A percentile compares a stretch with the other conserved stretches of the same genome.
These are phyloP conservation scores for Pseudocercospora pini-densiflorae DNA, from an alignment of 2,329 filamentous ascomycete genomes.

Conservation along the genomic window DNA sequence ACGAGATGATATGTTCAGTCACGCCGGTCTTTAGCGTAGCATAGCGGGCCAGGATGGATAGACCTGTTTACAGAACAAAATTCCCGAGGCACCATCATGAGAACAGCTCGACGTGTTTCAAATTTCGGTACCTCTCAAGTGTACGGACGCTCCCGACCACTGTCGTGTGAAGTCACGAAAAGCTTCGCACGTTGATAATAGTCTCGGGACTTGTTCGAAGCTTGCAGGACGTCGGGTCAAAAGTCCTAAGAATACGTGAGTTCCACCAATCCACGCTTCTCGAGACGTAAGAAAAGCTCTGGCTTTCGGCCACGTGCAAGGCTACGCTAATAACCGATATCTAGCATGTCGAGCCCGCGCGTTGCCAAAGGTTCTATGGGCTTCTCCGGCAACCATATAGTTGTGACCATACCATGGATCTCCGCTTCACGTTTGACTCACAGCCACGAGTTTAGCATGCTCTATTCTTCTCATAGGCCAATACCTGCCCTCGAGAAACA, in stretches of 20 bases:
- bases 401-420: not conserved
- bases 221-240: not conserved
- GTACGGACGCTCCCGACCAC: not conserved
- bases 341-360: not conserved
- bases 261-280: not conserved
- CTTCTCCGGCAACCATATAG: not conserved
- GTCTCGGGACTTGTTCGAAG: not conserved
- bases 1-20: not conserved
- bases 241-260: no score
- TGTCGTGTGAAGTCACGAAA: not conserved
- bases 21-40: not conserved
- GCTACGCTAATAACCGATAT: not conserved
- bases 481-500: not conserved
- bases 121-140: not conserved
- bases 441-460: not conserved
- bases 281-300: not conserved
- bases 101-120: not conserved
- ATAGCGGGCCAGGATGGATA: constrained; percentile 1
- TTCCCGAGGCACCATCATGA: not conserved
- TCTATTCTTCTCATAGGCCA: not conserved
- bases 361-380: not conserved
- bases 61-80: not conserved
- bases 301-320: not conserved
- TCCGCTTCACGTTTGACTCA: not conserved
- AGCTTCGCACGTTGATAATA: not conserved